Conservation (phyloP, 768 basidiomycete species). For the Chlorophyllum brunneum region DNA sequence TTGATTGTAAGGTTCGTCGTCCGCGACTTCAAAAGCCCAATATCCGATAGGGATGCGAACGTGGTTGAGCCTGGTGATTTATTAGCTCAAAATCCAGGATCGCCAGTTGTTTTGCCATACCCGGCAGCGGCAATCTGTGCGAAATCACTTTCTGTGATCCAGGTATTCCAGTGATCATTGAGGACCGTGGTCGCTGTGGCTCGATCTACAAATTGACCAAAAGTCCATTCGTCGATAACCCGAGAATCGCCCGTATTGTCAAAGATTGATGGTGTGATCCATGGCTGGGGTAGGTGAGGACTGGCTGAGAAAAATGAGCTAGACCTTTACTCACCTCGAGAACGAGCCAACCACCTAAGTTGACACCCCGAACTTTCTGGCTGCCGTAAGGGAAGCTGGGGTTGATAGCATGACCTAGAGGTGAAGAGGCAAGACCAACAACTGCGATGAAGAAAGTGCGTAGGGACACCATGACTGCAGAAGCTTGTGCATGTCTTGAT, state of each 20-base stretch:
- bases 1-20: slow-evolving; percentile 75
- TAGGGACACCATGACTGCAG: not conserved
- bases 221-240: slow-evolving; percentile 79
- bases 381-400: slow-evolving; percentile 66
- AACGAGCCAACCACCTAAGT: slow-evolving; percentile 63
- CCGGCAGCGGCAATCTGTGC: slow-evolving; percentile 69
- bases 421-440: not conserved
- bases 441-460: not conserved
- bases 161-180: slow-evolving; percentile 73
- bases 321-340: slow-evolving; percentile 32
- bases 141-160: slow-evolving; percentile 84
- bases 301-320: not conserved
- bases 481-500: not conserved
- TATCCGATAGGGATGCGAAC: slow-evolving; percentile 85
- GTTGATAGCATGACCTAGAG: not conserved
- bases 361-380: slow-evolving; percentile 77
- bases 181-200: slow-evolving; percentile 47
- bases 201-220: slow-evolving; percentile 56
- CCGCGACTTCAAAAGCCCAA: slow-evolving; percentile 81
- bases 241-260: slow-evolving; percentile 54
- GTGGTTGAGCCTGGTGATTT: slow-evolving; percentile 63
- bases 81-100: slow-evolving; percentile 7
- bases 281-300: slow-evolving; percentile 43
- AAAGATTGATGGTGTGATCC: slow-evolving; percentile 77
- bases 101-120: slow-evolving; percentile 31